Base-by-base conservation (phyloP, 805 yeast genomes). In the Kuraishia ogatae region DNA sequence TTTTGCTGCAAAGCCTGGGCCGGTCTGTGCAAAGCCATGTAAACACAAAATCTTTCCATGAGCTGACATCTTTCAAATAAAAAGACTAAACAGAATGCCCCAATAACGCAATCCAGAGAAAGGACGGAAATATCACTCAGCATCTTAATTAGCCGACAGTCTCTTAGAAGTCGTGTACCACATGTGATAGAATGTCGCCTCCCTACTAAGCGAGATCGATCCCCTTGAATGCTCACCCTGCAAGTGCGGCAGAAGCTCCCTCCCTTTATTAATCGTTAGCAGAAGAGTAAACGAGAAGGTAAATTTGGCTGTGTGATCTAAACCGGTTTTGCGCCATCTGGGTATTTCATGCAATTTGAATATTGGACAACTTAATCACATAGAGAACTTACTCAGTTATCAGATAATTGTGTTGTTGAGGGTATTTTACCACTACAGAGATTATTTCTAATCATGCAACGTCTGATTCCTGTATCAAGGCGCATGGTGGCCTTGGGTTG, bases 1-100 rank as follows among this genome's bases (percentile, higher is more conserved):
- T 68, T 94, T 93, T 61, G 87, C 89, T 54, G 96, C 86, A 71
- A 93, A 93, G 15, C 85, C 77, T 48, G 85, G 78, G 6, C 93
- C 93, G 58, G 84, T 86, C 74, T 93, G 97, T 17, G 92, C 82
- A 69, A 84, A 91, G 0, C 99, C 98, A 61, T 93, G 99, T 28
- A 94, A 73, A 69, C 94, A 93, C n/a, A 93, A 74, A 26, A 93
- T 76, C 61, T 83, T 84, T 35, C 73, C 73, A 52, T 63, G 68
- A 39, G 65, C 53, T 8, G 49, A 48, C 43, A 50, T 48, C 23
- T 48, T 48, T 23, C 28, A 26, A 26, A n/a, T n/a, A n/a, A n/a
- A n/a, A n/a, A n/a, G n/a, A n/a, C n/a, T n/a, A n/a, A n/a, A n/a
- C n/a, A n/a, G n/a, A n/a, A n/a, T n/a, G n/a, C n/a, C n/a, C n/a